A percentile compares a stretch with the other conserved stretches of the same genome.
Evolutionary conservation across 495 filamentous ascomycete genomes (phyloP).

Genomic region (Pseudoneurospora amorphoporcata): DNA sequence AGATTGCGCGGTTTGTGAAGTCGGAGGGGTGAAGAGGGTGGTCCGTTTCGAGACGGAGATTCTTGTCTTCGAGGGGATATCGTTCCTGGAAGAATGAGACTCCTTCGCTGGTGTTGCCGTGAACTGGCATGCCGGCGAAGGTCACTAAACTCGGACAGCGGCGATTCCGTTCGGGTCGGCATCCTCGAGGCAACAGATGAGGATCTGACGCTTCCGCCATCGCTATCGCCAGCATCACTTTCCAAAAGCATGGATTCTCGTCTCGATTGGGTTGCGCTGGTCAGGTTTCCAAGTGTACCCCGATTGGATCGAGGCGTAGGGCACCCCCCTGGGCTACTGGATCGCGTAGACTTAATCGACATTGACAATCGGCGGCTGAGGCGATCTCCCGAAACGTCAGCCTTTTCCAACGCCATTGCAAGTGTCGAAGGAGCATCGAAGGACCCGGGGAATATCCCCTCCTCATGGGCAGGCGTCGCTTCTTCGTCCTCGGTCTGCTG

Average conservation of each 20-base stretch:
- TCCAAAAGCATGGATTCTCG: slow-evolving; percentile 66
- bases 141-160: slow-evolving; percentile 69
- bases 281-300: slow-evolving; percentile 47
- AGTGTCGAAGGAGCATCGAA: slow-evolving; percentile 49
- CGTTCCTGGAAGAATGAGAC: slow-evolving; percentile 64
- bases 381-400: slow-evolving; percentile 28
- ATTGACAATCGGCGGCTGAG: slow-evolving; percentile 32
- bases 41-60: slow-evolving; percentile 63
- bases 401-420: slow-evolving; percentile 43
- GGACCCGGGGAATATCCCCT: slow-evolving; percentile 40
- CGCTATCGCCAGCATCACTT: slow-evolving; percentile 59
- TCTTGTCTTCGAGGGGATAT: slow-evolving; percentile 72
- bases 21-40: slow-evolving; percentile 78
- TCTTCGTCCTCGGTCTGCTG: slow-evolving; percentile 21
- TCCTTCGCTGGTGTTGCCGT: slow-evolving; percentile 70
- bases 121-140: slow-evolving; percentile 59
- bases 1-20: slow-evolving; percentile 72
- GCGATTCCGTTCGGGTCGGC: slow-evolving; percentile 69
- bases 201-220: slow-evolving; percentile 79
- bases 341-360: slow-evolving; percentile 50
- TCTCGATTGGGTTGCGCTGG: slow-evolving; percentile 54
- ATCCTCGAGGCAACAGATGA: slow-evolving; percentile 61
- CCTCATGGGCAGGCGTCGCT: slow-evolving; percentile 28
- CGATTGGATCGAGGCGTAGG: slow-evolving; percentile 83
- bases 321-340: slow-evolving; percentile 84